Base-by-base conservation (phyloP, 345 rosid species). In the Acer campestre region DNA sequence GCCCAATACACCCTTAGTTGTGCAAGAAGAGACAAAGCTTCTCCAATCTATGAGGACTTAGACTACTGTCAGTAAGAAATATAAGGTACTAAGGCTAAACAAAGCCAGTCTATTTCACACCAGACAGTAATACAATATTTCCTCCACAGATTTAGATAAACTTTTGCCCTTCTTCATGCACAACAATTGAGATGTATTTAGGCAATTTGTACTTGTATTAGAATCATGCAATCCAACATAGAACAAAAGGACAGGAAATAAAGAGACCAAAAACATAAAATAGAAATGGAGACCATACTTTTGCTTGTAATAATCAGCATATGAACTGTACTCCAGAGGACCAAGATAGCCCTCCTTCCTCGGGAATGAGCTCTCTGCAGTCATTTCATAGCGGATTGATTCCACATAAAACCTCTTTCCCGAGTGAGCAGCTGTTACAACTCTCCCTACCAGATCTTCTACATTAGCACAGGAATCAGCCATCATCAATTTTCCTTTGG, bases 271-370 rank as follows among this genome's bases (percentile, higher is more conserved):
- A 76, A 58, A 6, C 63, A 73, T n/a, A 46, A 48, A 56, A 44
- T 31, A 67, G 35, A 8, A 49, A 42, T 10, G 48, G 38, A 65
- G 48, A 61, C 81, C 89, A 51, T 91, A 94, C 99, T 96, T 96
- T 89, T 94, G 98, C 84, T 88, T 90, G 85, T 92, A 94, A 77
- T 96, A 96, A 83, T 96, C 98, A 22, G 93, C 95, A 75, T 92
- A 96, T 42, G 99, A 87, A 85, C 93, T 94, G 81, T 96, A 96
- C 85, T 94, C 97, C 62, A 96, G 80, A 51, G 99, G 99, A 81
- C 99, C 99, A 68, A 96, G 95, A 90, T 92, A 94, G 71, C 98
- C 99, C 88, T 91, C 98, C 89, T 94, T 96, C 88, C 98, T 90
- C 0, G 99, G 99, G 79, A 96, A 96, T 61, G 99, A 89, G 78